Evolutionary conservation across 371 early-diverging fungal genomes (phyloP).

Genomic region (Syncephalastrum contaminatum): DNA sequence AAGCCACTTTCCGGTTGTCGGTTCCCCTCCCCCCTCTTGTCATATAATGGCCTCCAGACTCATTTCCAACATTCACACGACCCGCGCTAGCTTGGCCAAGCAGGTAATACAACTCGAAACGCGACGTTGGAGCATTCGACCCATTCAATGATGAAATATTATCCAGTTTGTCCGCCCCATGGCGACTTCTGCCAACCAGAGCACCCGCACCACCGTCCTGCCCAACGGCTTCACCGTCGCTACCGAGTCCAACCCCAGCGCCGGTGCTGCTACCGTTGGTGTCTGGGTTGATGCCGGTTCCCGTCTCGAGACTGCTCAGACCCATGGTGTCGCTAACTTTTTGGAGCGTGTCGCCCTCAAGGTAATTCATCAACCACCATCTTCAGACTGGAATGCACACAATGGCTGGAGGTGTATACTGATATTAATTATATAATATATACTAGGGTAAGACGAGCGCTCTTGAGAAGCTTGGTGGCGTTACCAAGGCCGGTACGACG

Average conservation of each 20-base stretch:
- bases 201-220: slow-evolving; percentile 76
- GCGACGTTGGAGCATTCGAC: neutral
- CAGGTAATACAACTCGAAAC: slow-evolving; percentile 16
- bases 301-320: slow-evolving; percentile 79
- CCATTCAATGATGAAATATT: neutral
- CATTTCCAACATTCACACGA: slow-evolving; percentile 23
- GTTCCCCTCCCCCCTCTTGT: slow-evolving; percentile 14
- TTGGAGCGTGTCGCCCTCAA: slow-evolving; percentile 12
- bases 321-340: slow-evolving; percentile 49
- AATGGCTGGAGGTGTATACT: too few relatives aligned
- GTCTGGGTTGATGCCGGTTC: slow-evolving; percentile 95
- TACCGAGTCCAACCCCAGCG: slow-evolving; percentile 81
- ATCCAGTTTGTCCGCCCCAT: slow-evolving; percentile 22
- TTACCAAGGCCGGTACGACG: slow-evolving; percentile 92
- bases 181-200: slow-evolving; percentile 25
- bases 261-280: slow-evolving; percentile 93
- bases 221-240: slow-evolving; percentile 92
- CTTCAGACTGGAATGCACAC: too few relatives aligned
- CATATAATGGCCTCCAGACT: slow-evolving; percentile 25
- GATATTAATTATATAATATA: too few relatives aligned
- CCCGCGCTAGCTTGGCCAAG: slow-evolving; percentile 20
- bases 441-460: slow-evolving; percentile 12
- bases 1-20: too few relatives aligned
- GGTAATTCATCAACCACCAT: slow-evolving; percentile 33
- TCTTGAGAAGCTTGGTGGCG: slow-evolving; percentile 88